A percentile compares a stretch with the other conserved stretches of the same genome.
phyloP scores from a whole-genome alignment of 306 rosid genomes.

The Rosa persica region DNA sequence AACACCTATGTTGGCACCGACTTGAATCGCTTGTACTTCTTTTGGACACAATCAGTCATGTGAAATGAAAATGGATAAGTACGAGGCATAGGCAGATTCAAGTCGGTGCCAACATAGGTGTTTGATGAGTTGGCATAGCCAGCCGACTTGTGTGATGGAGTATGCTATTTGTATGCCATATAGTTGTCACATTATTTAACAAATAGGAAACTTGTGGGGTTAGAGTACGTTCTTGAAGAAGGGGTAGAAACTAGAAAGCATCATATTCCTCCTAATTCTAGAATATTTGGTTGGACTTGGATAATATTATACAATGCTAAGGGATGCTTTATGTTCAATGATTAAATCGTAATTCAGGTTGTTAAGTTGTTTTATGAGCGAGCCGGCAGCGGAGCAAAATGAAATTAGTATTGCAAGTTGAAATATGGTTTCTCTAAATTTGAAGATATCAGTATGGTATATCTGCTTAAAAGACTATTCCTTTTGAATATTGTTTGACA shows the following conservation, averaged over 20 bases:
- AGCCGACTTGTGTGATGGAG: neutral
- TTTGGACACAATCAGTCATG: neutral
- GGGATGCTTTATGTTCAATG: neutral
- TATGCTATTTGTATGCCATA: neutral
- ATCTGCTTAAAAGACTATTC: neutral
- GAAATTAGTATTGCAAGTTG: neutral
- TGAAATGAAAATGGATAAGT: neutral
- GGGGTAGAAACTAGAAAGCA: neutral
- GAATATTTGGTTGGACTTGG: slow-evolving; percentile 15
- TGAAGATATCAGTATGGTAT: neutral
- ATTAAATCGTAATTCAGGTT: neutral
- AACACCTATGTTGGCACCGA: neutral
- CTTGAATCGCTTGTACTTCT: neutral
- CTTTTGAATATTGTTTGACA: neutral
- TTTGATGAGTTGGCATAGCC: no score
- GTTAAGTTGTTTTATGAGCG: neutral
- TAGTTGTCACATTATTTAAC: neutral
- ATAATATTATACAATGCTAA: neutral
- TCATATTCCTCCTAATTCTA: neutral
- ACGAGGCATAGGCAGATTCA: neutral
- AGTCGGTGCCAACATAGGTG: no score
- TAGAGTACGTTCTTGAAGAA: neutral
- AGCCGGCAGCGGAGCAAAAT: neutral
- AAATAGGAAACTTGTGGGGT: slow-evolving; percentile 4
- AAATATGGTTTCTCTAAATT: neutral